Base-by-base conservation (phyloP, 495 filamentous ascomycete species). In the Aspergillus ellipticus region DNA sequence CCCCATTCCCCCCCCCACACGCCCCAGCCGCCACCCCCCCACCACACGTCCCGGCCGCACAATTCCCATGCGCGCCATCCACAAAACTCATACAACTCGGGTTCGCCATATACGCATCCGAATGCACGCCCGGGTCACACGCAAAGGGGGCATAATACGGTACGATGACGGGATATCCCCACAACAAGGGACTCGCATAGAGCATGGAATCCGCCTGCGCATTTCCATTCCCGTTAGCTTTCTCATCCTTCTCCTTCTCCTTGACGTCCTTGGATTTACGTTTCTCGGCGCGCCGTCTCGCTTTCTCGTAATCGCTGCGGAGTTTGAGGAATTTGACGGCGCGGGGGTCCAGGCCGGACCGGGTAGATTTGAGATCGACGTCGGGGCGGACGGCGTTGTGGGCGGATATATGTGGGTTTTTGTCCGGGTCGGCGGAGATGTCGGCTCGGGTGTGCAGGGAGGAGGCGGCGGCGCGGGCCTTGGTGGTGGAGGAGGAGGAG, bases 401-500 rank as follows among this genome's bases (percentile, higher is more conserved):
- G 0, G 86, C 74, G 6, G 82, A 86, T 67, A 93, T 88, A 68
- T 93, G 89, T 1, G 85, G 82, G 59, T 82, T 84, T 49, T 79
- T 82, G 54, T 79, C 79, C 4, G 83, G 78, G 42, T 82, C 61
- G 17, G 84, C 78, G 1, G 72, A 75, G 56, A 84, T 79, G 9
- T 81, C 79, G 9, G 66, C 60, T 58, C 82, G 74, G 61, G 85
- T 80, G 56, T 75, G 73, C 9, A 77, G 69, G 46, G 82, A 74
- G 46, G 79, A 68, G 26, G 83, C 80, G 45, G 60, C 65, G 15
- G 62, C 21, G 45, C 67, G 62, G 28, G 74, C 66, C 57, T 61
- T 63, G 35, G 68, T 58, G 58, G 73, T 63, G 9, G 61, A 63
- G 13, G 55, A 61, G 37, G 61, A 55, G 24, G 54, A 60, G 56